Percentiles rank a stretch among this genome's conserved stretches.
These are phyloP conservation scores for Aurantiochytrium sp. DNA, from an alignment of 108 stramenopile genomes.

Conservation along the genomic window DNA sequence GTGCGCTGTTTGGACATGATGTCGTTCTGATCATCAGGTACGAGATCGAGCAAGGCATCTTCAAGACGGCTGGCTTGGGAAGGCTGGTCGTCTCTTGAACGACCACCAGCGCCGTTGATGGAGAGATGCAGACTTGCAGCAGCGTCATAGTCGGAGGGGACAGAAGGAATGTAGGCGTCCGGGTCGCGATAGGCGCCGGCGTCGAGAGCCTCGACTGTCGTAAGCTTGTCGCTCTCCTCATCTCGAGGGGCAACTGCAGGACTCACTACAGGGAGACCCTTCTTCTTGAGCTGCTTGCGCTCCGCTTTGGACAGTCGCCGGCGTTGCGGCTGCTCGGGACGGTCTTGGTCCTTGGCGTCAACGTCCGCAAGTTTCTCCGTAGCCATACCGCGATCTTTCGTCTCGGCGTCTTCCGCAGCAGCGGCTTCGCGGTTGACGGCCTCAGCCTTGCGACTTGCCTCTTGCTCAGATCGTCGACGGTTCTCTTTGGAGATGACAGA, in stretches of 20 bases:
- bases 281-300: slow-evolving; percentile 70
- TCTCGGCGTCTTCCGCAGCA: not conserved
- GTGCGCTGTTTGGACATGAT: slow-evolving; percentile 74
- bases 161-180: not conserved
- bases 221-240: not conserved
- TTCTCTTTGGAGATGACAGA: not conserved
- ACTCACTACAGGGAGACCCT: not conserved
- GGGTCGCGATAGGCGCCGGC: not conserved
- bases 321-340: slow-evolving; percentile 27
- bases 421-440: not conserved
- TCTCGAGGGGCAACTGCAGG: not conserved
- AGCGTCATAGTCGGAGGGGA: not conserved
- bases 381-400: not conserved
- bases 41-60: slow-evolving; percentile 85
- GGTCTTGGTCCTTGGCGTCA: not conserved
- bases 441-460: not conserved
- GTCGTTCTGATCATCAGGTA: slow-evolving; percentile 84
- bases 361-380: not conserved
- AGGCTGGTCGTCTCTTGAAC: not conserved
- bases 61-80: slow-evolving; percentile 47
- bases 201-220: not conserved
- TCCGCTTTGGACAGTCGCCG: slow-evolving; percentile 83
- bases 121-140: not conserved
- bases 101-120: not conserved
- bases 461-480: not conserved